A percentile compares a stretch with the other conserved stretches of the same genome.
Conservation (phyloP, 75 land plant genomes). For the Ceratopteris richardii region DNA sequence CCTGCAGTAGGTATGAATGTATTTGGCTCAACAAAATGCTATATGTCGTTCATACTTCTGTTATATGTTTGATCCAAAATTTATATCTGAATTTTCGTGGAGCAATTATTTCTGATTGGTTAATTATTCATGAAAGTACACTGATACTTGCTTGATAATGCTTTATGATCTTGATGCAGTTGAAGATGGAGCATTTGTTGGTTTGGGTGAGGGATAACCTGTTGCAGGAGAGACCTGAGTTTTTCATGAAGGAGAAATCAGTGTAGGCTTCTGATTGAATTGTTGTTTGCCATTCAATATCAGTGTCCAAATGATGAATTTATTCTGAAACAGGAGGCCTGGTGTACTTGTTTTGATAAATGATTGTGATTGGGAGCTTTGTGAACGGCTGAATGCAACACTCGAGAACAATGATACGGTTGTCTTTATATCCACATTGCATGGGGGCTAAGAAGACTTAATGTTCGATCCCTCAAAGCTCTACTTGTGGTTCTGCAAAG, state of each 20-base stretch:
- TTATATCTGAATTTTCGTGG: too few relatives aligned
- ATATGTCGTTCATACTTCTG: too few relatives aligned
- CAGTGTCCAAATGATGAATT: not conserved
- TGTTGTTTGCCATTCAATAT: not conserved
- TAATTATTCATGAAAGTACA: too few relatives aligned
- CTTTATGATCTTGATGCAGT: too few relatives aligned
- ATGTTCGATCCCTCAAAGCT: not conserved
- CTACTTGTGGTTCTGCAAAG: too few relatives aligned
- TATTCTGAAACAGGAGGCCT: slow-evolving; percentile 62
- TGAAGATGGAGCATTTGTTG: slow-evolving; percentile 66
- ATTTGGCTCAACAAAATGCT: too few relatives aligned
- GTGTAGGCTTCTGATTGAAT: slow-evolving; percentile 46
- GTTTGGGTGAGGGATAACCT: slow-evolving; percentile 70
- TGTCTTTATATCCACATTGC: slow-evolving; percentile 87
- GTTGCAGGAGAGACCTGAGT: slow-evolving; percentile 90
- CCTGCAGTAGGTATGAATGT: not conserved
- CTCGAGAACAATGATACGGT: slow-evolving; percentile 83
- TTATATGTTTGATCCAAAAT: too few relatives aligned
- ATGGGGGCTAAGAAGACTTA: slow-evolving; percentile 54
- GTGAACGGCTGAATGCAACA: slow-evolving; percentile 61
- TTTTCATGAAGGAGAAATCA: slow-evolving; percentile 89
- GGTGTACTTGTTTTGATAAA: slow-evolving; percentile 88
- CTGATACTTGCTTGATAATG: too few relatives aligned
- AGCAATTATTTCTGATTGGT: too few relatives aligned
- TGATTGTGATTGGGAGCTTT: slow-evolving; percentile 96